phyloP scores from a whole-genome alignment of 2,329 filamentous ascomycete genomes.

The Alternaria gaisen region DNA sequence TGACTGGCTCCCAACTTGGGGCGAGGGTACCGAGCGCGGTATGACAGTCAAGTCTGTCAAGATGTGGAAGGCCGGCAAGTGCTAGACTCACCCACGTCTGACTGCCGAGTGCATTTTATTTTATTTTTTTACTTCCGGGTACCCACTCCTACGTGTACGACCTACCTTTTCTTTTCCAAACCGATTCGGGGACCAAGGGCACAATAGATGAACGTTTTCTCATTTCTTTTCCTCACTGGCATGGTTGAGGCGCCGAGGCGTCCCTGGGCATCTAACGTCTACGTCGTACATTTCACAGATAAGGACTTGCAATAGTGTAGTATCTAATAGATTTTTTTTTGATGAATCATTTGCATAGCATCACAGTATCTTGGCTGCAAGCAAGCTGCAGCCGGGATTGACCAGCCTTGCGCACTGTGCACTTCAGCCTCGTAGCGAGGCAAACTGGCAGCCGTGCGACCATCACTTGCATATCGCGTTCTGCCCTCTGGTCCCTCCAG shows the following conservation, averaged over 20 bases:
- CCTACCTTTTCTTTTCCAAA: neutral
- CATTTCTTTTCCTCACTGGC: slow-evolving; percentile 6
- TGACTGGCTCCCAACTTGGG: slow-evolving; percentile 76
- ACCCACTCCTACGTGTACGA: neutral
- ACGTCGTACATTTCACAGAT: neutral
- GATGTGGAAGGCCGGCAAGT: slow-evolving; percentile 55
- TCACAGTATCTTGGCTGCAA: neutral
- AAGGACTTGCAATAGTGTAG: slow-evolving; percentile 5
- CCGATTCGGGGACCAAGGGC: slow-evolving; percentile 4
- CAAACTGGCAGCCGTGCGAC: neutral
- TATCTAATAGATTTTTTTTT: slow-evolving; percentile 5
- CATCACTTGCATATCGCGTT: neutral
- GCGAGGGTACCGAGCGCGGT: slow-evolving; percentile 60
- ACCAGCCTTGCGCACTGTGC: neutral
- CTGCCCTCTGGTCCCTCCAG: neutral
- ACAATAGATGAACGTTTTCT: slow-evolving; percentile 11
- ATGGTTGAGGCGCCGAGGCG: slow-evolving; percentile 15
- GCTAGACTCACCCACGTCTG: slow-evolving; percentile 15
- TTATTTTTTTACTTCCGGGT: neutral
- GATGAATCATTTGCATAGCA: neutral
- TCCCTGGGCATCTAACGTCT: neutral
- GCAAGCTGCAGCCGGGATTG: neutral
- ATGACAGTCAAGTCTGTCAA: slow-evolving; percentile 74
- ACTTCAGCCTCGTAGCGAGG: neutral
- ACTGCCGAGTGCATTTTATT: neutral